Conservation (phyloP, 2,329 filamentous ascomycete genomes). For the Microdochium paspali region DNA sequence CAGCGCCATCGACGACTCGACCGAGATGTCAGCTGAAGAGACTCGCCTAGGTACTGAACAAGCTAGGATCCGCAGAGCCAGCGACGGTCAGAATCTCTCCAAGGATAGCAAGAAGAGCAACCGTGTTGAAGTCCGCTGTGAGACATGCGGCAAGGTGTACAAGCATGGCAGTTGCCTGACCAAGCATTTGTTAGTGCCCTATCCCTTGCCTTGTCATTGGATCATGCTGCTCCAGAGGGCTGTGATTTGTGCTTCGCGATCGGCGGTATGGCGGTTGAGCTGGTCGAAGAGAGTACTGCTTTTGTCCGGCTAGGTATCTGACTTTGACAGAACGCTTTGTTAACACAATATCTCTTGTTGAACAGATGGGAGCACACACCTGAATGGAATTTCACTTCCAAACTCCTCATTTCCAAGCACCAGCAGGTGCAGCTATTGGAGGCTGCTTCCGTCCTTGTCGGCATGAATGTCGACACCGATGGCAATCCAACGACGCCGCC, state of each 20-base stretch:
- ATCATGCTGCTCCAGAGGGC: not conserved
- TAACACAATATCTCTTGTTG: slow-evolving; percentile 27
- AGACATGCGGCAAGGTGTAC: slow-evolving; percentile 98
- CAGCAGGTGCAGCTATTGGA: slow-evolving; percentile 97
- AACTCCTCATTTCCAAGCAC: slow-evolving; percentile 97
- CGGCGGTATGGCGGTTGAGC: not conserved
- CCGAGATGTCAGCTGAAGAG: slow-evolving; percentile 47
- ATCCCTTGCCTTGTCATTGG: slow-evolving; percentile 40
- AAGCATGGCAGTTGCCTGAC: slow-evolving; percentile 99
- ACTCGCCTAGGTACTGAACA: slow-evolving; percentile 37
- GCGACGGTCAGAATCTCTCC: slow-evolving; percentile 74
- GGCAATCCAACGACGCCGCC: slow-evolving; percentile 47
- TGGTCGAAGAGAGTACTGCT: not conserved
- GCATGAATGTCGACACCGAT: slow-evolving; percentile 59
- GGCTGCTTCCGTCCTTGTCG: slow-evolving; percentile 89
- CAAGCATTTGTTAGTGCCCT: slow-evolving; percentile 97
- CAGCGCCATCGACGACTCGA: slow-evolving; percentile 59
- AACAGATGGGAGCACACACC: slow-evolving; percentile 98
- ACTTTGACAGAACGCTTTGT: slow-evolving; percentile 23
- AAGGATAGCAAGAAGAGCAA: slow-evolving; percentile 76
- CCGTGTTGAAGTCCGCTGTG: slow-evolving; percentile 83
- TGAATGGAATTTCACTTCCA: slow-evolving; percentile 94
- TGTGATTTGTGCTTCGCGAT: not conserved
- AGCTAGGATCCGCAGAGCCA: slow-evolving; percentile 53
- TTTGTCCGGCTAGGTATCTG: too few species aligned